These are phyloP conservation scores for Tanacetum coccineum DNA, from an alignment of 129 eudicot genomes.

Conservation along the genomic window DNA sequence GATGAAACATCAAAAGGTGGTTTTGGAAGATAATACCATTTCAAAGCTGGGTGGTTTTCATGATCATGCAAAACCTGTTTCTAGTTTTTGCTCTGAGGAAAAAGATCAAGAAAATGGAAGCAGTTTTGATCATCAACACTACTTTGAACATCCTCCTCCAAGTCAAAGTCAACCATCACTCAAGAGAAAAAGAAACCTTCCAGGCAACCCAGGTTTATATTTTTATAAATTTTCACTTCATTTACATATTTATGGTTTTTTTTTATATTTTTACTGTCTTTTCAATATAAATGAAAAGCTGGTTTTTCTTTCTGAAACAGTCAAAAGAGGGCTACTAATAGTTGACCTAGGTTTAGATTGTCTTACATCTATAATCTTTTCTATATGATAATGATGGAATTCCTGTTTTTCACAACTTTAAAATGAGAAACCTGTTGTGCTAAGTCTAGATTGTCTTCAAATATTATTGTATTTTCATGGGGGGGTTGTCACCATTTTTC, in stretches of 20 bases:
- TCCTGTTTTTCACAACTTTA: too few relatives aligned
- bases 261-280: conserved; percentile 2
- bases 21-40: conserved; percentile 50
- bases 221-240: conserved; percentile 15
- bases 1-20: conserved; percentile 39
- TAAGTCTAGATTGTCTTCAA: not conserved
- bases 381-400: too few relatives aligned
- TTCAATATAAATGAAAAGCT: not conserved
- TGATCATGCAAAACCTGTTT: conserved; percentile 34
- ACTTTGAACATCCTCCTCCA: conserved; percentile 34
- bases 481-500: conserved; percentile 4
- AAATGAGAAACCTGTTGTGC: too few relatives aligned
- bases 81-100: conserved; percentile 38
- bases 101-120: conserved; percentile 36
- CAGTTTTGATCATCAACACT: conserved; percentile 21
- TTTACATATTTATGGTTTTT: not conserved
- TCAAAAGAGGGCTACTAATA: conserved; percentile 3
- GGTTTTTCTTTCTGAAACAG: not conserved
- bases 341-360: conserved; percentile 13
- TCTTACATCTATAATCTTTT: conserved; percentile 8
- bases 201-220: conserved; percentile 69
- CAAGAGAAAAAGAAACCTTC: conserved; percentile 69
- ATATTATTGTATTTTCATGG: conserved; percentile 3
- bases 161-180: conserved; percentile 43
- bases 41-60: conserved; percentile 47